phyloP scores from a whole-genome alignment of 148 eudicot species.

The Euryodendron excelsum region DNA sequence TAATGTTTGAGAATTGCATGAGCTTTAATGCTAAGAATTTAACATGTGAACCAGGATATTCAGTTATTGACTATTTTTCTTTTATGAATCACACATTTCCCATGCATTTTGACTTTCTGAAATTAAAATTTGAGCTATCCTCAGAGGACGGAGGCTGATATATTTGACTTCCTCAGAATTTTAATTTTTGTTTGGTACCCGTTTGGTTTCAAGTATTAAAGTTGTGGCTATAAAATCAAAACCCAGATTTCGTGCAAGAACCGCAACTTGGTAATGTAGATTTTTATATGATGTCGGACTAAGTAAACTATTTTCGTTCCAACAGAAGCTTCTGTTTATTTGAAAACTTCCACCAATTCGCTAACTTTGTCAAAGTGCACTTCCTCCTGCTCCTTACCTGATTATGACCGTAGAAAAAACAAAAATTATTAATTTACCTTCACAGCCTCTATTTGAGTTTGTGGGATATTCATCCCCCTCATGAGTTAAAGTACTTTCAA shows the following conservation, averaged over 20 bases:
- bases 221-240: neutral
- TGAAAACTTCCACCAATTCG: neutral
- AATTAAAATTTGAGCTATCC: no score
- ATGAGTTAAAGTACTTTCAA: neutral
- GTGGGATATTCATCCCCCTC: neutral
- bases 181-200: neutral
- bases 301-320: neutral
- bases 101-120: neutral
- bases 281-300: neutral
- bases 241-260: no score
- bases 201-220: neutral
- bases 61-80: neutral
- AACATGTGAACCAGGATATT: neutral
- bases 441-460: neutral
- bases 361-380: neutral
- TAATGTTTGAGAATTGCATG: no score
- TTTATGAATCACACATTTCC: neutral
- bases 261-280: neutral
- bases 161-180: neutral
- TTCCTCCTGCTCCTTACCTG: neutral
- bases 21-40: no score
- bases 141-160: neutral
- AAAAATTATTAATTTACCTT: neutral
- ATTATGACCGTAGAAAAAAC: neutral
- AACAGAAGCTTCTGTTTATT: slow-evolving; percentile 12